Base-by-base conservation (phyloP, 225 moss, liverwort and hornwort species). In the Physcomitrellopsis africana region DNA sequence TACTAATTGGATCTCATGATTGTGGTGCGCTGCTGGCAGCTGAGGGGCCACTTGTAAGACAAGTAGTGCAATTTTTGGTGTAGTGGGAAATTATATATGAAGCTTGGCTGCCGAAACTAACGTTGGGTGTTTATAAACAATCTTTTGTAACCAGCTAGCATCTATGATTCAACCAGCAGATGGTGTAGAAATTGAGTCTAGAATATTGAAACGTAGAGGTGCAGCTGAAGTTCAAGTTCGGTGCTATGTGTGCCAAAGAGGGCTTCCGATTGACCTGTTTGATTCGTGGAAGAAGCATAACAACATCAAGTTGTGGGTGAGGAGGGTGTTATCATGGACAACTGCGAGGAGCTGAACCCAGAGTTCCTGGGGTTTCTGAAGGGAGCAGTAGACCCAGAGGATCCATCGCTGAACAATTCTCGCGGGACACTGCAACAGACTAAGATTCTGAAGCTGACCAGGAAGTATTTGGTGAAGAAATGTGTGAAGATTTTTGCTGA, bases 281-380 rank as follows among this genome's bases (percentile, higher is more conserved):
- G 93, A 93, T 0, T 86, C 89, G 0, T 79, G 91, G 6, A 93
- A 91, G 81, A 91, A 93, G 54, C 44, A 63, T 0, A 93, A 93
- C 66, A 91, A 93, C 55, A 93, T 93, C 61, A 93, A 91, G 56
- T 20, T 93, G 15, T 91, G 91, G 60, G 93, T 93, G n/a, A 81
- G 93, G 62, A 81, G 93, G n/a, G 93, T 91, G n/a, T 93, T 93
- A 37, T 91, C 19, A 93, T 87, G 87, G 89, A 86, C 64, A 91
- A 87, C 76, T 91, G 91, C 45, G 89, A 89, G 75, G 92, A 92
- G 48, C 60, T 92, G n/a, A 92, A 90, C 0, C 92, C 92, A 0
- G 92, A 92, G 70, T 92, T 89, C 16, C 16, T 91, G 65, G 87
- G 93, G 1, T 93, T 93, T 8, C 91, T 91, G 62, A 91, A 91